Conservation (phyloP, 192 early-diverging fungal genomes). For the Gigaspora rosea region DNA sequence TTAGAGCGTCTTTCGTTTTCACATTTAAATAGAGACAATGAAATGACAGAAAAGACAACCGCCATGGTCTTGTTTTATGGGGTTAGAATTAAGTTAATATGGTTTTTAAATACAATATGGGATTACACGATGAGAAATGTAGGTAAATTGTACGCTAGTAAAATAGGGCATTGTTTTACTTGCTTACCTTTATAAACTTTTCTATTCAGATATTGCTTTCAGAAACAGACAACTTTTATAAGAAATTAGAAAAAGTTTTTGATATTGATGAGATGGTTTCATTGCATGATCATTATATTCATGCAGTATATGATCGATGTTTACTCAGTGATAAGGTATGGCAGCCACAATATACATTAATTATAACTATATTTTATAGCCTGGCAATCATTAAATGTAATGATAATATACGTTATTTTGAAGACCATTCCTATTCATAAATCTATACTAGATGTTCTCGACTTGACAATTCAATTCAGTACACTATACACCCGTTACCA, state of each 20-base stretch:
- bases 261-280: slow-evolving; percentile 45
- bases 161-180: neutral
- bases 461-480: slow-evolving; percentile 27
- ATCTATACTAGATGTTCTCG: slow-evolving; percentile 18
- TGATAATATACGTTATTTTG: neutral
- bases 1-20: slow-evolving; percentile 41
- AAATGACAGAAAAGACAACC: too few species aligned
- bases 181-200: slow-evolving; percentile 21
- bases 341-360: neutral
- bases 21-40: slow-evolving; percentile 5
- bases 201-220: slow-evolving; percentile 40
- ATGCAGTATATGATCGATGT: slow-evolving; percentile 39
- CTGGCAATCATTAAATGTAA: neutral
- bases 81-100: slow-evolving; percentile 40
- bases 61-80: slow-evolving; percentile 40
- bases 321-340: slow-evolving; percentile 42
- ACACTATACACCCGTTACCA: slow-evolving; percentile 25
- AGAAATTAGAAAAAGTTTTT: slow-evolving; percentile 31
- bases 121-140: slow-evolving; percentile 47
- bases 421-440: slow-evolving; percentile 21
- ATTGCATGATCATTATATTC: slow-evolving; percentile 37
- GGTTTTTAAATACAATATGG: slow-evolving; percentile 47
- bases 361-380: neutral
- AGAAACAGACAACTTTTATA: slow-evolving; percentile 39
- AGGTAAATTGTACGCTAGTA: neutral